Percentiles rank a stretch among this genome's conserved stretches.
These are phyloP conservation scores for Globisporangium takayamanum DNA, from an alignment of 352 stramenopile genomes.

Conservation along the genomic window DNA sequence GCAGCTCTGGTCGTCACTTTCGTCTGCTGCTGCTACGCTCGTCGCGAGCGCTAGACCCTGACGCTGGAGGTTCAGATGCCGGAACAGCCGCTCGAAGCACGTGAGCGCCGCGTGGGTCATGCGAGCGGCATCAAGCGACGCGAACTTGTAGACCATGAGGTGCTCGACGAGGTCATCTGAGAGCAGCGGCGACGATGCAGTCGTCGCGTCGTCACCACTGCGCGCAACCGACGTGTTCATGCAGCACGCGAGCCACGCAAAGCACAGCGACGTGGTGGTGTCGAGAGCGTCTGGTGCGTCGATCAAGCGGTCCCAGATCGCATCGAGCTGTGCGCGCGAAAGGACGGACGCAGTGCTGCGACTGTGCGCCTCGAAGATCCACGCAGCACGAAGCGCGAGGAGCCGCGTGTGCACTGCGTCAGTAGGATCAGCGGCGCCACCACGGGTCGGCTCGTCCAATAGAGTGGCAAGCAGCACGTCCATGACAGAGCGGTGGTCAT, in stretches of 20 bases:
- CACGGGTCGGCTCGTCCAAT: slow-evolving; percentile 13
- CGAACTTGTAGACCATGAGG: slow-evolving; percentile 42
- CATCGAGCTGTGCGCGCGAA: slow-evolving; percentile 19
- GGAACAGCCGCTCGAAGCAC: slow-evolving; percentile 73
- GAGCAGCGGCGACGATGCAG: slow-evolving; percentile 14
- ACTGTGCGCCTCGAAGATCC: slow-evolving; percentile 30
- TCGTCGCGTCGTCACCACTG: neutral
- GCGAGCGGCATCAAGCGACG: slow-evolving; percentile 16
- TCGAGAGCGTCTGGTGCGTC: slow-evolving; percentile 24
- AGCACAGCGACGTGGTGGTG: slow-evolving; percentile 46
- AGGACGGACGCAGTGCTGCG: slow-evolving; percentile 2
- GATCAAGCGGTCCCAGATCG: slow-evolving; percentile 45
- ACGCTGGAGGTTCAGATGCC: slow-evolving; percentile 36
- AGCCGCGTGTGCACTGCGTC: slow-evolving; percentile 18
- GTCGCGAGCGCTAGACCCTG: slow-evolving; percentile 20
- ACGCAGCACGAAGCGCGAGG: slow-evolving; percentile 49
- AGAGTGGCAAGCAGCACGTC: slow-evolving; percentile 12
- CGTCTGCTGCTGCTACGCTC: slow-evolving; percentile 1
- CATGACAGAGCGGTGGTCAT: neutral
- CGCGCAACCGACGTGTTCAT: slow-evolving; percentile 25
- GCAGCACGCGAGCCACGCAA: slow-evolving; percentile 72
- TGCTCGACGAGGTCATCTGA: slow-evolving; percentile 19
- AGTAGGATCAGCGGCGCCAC: no score
- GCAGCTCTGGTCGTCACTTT: slow-evolving; percentile 3
- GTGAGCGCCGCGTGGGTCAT: slow-evolving; percentile 44